A percentile compares a stretch with the other conserved stretches of the same genome.
phyloP scores from a whole-genome alignment of 2,329 filamentous ascomycete genomes.

The Septoria linicola region DNA sequence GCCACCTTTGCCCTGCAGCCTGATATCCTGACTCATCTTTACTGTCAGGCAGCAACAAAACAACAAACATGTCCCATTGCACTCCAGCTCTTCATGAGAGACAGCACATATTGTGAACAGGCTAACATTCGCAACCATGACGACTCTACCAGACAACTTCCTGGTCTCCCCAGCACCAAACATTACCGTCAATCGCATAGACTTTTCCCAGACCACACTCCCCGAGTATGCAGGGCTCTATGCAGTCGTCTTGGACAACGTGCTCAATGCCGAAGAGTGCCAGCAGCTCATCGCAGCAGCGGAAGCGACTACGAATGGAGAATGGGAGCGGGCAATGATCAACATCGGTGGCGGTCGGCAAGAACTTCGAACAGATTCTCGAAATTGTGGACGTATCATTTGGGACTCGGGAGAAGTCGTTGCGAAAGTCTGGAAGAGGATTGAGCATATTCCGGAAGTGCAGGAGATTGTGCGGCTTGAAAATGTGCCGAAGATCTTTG shows the following conservation, averaged over 20 bases:
- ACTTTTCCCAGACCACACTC: conserved; percentile 54
- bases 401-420: conserved; percentile 66
- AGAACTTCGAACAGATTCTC: conserved; percentile 55
- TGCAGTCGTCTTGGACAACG: conserved; percentile 63
- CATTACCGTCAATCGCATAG: conserved; percentile 51
- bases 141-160: conserved; percentile 47
- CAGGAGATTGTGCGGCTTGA: conserved; percentile 42
- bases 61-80: neutral
- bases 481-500: conserved; percentile 45
- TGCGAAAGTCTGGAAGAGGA: conserved; percentile 61
- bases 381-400: conserved; percentile 75
- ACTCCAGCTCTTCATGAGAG: no score
- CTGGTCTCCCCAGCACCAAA: conserved; percentile 48
- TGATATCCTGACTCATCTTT: neutral
- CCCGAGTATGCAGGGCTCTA: conserved; percentile 56
- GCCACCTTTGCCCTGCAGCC: neutral
- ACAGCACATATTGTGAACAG: no score
- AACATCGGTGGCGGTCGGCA: conserved; percentile 65
- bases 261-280: conserved; percentile 66
- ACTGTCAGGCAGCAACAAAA: neutral
- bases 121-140: conserved; percentile 1
- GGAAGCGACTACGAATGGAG: conserved; percentile 45
- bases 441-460: conserved; percentile 52
- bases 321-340: conserved; percentile 69
- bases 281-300: conserved; percentile 53